phyloP scores from a whole-genome alignment of 2,329 filamentous ascomycete species.

The Lomentospora prolificans region DNA sequence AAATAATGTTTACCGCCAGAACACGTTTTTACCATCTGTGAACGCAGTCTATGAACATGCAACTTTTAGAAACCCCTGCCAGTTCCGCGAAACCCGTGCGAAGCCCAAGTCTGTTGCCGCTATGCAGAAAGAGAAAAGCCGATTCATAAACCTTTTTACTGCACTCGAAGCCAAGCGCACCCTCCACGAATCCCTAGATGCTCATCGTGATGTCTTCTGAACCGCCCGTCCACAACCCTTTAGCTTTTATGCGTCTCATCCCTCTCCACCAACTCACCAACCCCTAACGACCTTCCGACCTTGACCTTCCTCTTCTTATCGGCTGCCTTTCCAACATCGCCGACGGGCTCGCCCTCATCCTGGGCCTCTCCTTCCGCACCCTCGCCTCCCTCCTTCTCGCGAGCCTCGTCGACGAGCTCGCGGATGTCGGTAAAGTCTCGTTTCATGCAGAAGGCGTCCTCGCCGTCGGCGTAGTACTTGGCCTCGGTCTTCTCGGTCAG shows the following conservation, averaged over 20 bases:
- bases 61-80: background rate
- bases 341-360: constrained; percentile 32
- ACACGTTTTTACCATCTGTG: background rate
- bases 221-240: background rate
- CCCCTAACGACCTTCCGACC: constrained; percentile 70
- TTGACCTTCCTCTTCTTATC: constrained; percentile 65
- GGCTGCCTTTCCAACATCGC: constrained; percentile 15
- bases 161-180: too few relatives aligned
- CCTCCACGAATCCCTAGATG: too few relatives aligned
- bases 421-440: constrained; percentile 64
- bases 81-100: background rate
- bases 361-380: constrained; percentile 17
- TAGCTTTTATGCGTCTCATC: constrained; percentile 44
- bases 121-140: background rate
- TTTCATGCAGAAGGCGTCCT: constrained; percentile 91
- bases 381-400: constrained; percentile 30
- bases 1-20: background rate
- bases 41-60: background rate
- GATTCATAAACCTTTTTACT: background rate
- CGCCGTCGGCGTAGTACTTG: constrained; percentile 95
- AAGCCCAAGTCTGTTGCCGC: background rate
- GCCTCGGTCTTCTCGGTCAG: constrained; percentile 74
- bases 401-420: constrained; percentile 33
- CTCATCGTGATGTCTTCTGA: too few relatives aligned
- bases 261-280: constrained; percentile 67